Base-by-base conservation (phyloP, 2,329 filamentous ascomycete genomes). In the Penicillium sp. region DNA sequence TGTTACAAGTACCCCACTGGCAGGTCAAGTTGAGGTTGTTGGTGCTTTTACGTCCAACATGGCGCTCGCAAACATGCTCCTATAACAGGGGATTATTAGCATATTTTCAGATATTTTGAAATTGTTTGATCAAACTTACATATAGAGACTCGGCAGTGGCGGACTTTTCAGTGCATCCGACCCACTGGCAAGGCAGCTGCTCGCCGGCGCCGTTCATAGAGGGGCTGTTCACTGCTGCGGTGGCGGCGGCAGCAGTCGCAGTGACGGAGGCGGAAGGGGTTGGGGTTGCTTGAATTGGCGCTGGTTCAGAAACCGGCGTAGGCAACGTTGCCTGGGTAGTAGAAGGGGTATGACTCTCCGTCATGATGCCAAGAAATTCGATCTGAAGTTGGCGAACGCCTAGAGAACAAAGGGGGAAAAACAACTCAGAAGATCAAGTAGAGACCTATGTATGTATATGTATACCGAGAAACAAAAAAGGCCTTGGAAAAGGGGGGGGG, bases 1-100 rank as follows among this genome's bases (percentile, higher is more conserved):
- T 97, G 61, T 91, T 87, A 80, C 94, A 99, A 62, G 88, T 89
- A 67, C 92, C 94, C 94, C 94, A 99, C 73, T 95, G 90, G 78
- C 94, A 99, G 52, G 91, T 97, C 73, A 99, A 78, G 76, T 94
- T 97, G 70, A 99, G 82, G 78, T 99, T 99, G 81, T 97, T 97
- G 71, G 94, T 99, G 80, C 90, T 96, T 82, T 99, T 99, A 77
- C 94, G 91, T 63, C 94, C 94, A 73, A 99, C 92, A 81, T 99
- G 94, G 70, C 91, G 90, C 75, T 97, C 94, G 77, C 94, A 97
- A 65, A 99, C 92, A 76, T 99, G 94, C 69, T 97, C 93, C 92
- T 97, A 68, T 38, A 35, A 8, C 22, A 22, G 1, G 25, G 16
- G 0, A 19, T 19, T 17, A 35, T 48, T 50, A 40, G 28, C 12